Evolutionary conservation across 1,284 basidiomycete genomes (phyloP).

Genomic region (Singerocomus rubriflavus): DNA sequence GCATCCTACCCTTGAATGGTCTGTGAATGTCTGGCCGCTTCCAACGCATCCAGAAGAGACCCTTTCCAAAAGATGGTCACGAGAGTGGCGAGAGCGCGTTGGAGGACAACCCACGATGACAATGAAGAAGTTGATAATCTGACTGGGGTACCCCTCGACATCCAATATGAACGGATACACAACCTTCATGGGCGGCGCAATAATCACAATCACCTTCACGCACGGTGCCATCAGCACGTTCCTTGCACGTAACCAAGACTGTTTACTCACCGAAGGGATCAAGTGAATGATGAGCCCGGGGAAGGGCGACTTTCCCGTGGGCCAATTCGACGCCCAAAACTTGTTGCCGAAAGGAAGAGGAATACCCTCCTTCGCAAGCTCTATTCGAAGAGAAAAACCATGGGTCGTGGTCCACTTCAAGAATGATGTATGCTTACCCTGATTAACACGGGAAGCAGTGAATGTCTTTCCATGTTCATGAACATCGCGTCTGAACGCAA

Average conservation of each 20-base stretch:
- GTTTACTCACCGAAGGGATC: slow-evolving; percentile 29
- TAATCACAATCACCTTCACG: slow-evolving; percentile 44
- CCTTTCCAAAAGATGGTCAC: slow-evolving; percentile 30
- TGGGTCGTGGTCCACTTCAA: neutral
- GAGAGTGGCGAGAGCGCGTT: no score
- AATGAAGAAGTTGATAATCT: slow-evolving; percentile 57
- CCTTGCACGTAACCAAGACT: neutral
- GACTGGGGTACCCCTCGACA: slow-evolving; percentile 53
- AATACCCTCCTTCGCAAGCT: slow-evolving; percentile 42
- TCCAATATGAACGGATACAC: slow-evolving; percentile 56
- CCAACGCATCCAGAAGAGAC: slow-evolving; percentile 57
- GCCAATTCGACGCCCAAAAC: slow-evolving; percentile 42
- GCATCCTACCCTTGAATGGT: slow-evolving; percentile 53
- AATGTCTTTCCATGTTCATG: slow-evolving; percentile 36
- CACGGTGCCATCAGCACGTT: neutral
- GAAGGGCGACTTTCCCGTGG: slow-evolving; percentile 37
- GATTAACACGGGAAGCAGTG: slow-evolving; percentile 44
- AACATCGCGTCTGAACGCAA: neutral
- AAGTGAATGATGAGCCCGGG: slow-evolving; percentile 39
- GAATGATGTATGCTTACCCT: slow-evolving; percentile 29
- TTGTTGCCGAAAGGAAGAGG: slow-evolving; percentile 38
- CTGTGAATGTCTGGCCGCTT: slow-evolving; percentile 43
- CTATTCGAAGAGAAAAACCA: slow-evolving; percentile 19
- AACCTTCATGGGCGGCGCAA: slow-evolving; percentile 44
- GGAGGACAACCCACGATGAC: slow-evolving; percentile 37